A percentile compares a stretch with the other conserved stretches of the same genome.
phyloP scores from a whole-genome alignment of 129 eudicot species.

The Ambrosia trifida region DNA sequence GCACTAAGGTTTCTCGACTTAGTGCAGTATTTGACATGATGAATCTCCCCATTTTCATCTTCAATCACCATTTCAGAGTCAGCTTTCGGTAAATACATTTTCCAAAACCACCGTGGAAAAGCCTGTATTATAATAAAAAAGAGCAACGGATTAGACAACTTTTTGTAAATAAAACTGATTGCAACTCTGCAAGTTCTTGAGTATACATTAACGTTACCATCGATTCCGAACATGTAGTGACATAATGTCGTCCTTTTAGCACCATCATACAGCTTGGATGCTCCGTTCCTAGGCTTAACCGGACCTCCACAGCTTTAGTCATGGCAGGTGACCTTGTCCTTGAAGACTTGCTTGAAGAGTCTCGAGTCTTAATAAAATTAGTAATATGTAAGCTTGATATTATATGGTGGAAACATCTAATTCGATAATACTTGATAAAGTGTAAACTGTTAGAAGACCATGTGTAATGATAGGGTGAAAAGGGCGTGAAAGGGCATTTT shows the following conservation, averaged over 20 bases:
- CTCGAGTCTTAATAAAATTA: slow-evolving; percentile 38
- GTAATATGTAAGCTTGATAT: too few species aligned
- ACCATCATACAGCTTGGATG: slow-evolving; percentile 61
- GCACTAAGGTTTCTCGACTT: slow-evolving; percentile 61
- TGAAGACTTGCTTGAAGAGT: slow-evolving; percentile 32
- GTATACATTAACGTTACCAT: slow-evolving; percentile 47
- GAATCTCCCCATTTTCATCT: slow-evolving; percentile 54
- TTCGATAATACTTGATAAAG: too few species aligned
- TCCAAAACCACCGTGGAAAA: slow-evolving; percentile 64
- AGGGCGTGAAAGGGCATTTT: too few species aligned
- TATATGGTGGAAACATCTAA: too few species aligned
- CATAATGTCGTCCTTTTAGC: slow-evolving; percentile 54
- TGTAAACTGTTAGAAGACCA: too few species aligned
- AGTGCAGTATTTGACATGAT: slow-evolving; percentile 55
- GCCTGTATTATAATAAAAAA: slow-evolving; percentile 45
- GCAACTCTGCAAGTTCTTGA: neutral
- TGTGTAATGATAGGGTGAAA: too few species aligned
- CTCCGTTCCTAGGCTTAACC: slow-evolving; percentile 49
- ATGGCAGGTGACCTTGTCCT: slow-evolving; percentile 79
- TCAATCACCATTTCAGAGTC: slow-evolving; percentile 53
- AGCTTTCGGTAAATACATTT: slow-evolving; percentile 53
- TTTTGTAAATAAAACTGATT: neutral
- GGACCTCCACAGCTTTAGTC: slow-evolving; percentile 65
- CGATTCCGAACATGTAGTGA: slow-evolving; percentile 57
- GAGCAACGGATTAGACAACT: neutral